Conservation (phyloP, 208 protist genomes). For the Acanthamoeba lenticulata region DNA sequence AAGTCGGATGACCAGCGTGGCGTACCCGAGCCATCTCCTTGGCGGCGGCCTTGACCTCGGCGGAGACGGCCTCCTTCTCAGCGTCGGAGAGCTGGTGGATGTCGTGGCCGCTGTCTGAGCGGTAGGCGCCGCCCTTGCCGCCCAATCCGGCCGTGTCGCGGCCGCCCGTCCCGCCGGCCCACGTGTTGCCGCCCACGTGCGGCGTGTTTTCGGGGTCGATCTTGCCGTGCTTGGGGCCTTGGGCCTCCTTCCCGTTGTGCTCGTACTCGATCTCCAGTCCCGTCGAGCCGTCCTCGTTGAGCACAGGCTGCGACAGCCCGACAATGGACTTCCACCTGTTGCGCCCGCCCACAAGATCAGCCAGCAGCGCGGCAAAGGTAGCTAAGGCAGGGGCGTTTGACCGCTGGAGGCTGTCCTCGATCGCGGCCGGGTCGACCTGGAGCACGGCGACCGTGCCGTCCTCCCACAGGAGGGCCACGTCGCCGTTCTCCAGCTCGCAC, state of each 20-base stretch:
- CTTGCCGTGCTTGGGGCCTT: slow-evolving; percentile 75
- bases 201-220: slow-evolving; percentile 51
- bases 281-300: slow-evolving; percentile 38
- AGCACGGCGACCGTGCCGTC: slow-evolving; percentile 41
- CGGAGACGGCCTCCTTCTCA: slow-evolving; percentile 83
- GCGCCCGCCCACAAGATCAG: not conserved
- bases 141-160: slow-evolving; percentile 74
- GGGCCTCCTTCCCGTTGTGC: slow-evolving; percentile 68
- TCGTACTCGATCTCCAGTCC: slow-evolving; percentile 61
- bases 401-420: slow-evolving; percentile 16
- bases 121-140: slow-evolving; percentile 48
- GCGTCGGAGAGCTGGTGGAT: slow-evolving; percentile 91
- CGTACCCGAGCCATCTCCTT: slow-evolving; percentile 67
- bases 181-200: slow-evolving; percentile 77
- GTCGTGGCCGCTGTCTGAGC: slow-evolving; percentile 86
- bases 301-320: not conserved
- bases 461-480: slow-evolving; percentile 27
- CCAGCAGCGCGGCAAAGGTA: not conserved
- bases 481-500: slow-evolving; percentile 26
- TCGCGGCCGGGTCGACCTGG: slow-evolving; percentile 2
- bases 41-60: slow-evolving; percentile 59
- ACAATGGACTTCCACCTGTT: slow-evolving; percentile 64
- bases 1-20: too few species aligned
- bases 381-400: not conserved
- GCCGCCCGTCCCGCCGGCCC: slow-evolving; percentile 78